Conservation (phyloP, 1,284 basidiomycete genomes). For the Boletellus deceptivus region DNA sequence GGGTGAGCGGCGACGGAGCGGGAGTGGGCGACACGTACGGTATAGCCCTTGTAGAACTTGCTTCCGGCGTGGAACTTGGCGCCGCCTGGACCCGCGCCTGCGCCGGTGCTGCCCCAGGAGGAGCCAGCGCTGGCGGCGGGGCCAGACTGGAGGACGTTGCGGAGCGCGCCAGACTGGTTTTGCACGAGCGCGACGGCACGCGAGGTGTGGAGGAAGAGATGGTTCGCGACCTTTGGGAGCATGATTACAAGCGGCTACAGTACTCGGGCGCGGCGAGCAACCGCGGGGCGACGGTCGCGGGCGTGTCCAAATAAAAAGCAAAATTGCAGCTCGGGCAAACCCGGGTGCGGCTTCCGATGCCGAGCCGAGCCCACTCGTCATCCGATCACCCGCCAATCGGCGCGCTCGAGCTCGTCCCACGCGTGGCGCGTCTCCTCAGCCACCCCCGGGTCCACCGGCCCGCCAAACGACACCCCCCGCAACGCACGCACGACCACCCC, state of each 20-base stretch:
- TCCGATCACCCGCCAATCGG: conserved; percentile 16
- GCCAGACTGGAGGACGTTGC: conserved; percentile 65
- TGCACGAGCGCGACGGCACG: conserved; percentile 73
- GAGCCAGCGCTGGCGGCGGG: conserved; percentile 45
- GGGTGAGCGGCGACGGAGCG: conserved; percentile 5
- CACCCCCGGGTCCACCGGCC: conserved; percentile 4
- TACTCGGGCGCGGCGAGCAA: neutral
- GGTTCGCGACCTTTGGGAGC: conserved; percentile 78
- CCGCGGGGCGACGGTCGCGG: conserved; percentile 1
- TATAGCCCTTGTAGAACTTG: conserved; percentile 64
- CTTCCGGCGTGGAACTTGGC: conserved; percentile 67
- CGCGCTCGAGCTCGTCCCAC: conserved; percentile 22
- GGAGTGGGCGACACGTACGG: conserved; percentile 33
- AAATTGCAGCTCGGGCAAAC: conserved; percentile 17
- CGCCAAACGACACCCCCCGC: conserved; percentile 23
- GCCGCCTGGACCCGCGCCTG: conserved; percentile 59
- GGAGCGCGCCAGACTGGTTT: conserved; percentile 61
- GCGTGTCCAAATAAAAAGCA: conserved; percentile 14
- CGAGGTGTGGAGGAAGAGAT: conserved; percentile 68
- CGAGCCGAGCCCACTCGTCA: conserved; percentile 1
- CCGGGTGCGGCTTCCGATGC: conserved; percentile 15
- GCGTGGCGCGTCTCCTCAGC: conserved; percentile 1
- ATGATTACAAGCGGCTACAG: conserved; percentile 37
- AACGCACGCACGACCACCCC: conserved; percentile 16
- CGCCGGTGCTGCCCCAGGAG: conserved; percentile 58